These are phyloP conservation scores for Picochlorum costavermella DNA, from an alignment of 139 green algal genomes.

Conservation along the genomic window DNA sequence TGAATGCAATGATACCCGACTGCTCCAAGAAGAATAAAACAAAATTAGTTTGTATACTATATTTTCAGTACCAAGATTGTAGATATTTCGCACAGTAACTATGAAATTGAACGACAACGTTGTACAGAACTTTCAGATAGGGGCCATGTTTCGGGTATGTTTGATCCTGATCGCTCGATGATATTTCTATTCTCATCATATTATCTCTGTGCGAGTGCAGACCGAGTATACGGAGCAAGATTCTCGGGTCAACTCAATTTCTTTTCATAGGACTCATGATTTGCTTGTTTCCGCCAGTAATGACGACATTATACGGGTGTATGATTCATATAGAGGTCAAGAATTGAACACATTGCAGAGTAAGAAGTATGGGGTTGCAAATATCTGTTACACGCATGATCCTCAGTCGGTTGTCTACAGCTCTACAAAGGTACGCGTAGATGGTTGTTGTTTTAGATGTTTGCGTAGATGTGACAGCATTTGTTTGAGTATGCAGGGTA, in stretches of 20 bases:
- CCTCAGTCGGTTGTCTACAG: constrained; percentile 59
- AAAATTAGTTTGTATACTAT: too few species aligned
- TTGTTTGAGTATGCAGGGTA: constrained; percentile 3
- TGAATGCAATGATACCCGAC: neutral
- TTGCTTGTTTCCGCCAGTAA: constrained; percentile 71
- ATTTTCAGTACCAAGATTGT: neutral
- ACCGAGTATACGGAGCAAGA: constrained; percentile 18
- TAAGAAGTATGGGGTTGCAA: constrained; percentile 76
- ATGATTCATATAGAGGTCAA: constrained; percentile 55
- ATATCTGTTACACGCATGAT: constrained; percentile 75
- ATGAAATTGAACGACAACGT: constrained; percentile 23
- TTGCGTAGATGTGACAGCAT: neutral
- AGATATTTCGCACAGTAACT: neutral
- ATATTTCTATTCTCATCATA: neutral
- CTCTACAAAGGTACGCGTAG: constrained; percentile 57
- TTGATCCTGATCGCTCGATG: constrained; percentile 8
- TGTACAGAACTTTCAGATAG: constrained; percentile 28
- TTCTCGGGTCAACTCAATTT: constrained; percentile 71
- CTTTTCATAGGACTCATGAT: constrained; percentile 79
- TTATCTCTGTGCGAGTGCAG: constrained; percentile 10
- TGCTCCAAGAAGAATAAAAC: too few species aligned
- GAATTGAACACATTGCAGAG: constrained; percentile 47
- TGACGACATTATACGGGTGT: constrained; percentile 77
- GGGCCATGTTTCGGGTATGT: constrained; percentile 48
- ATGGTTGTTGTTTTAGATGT: neutral